Evolutionary conservation across 192 early-diverging fungal genomes (phyloP), one percentile per base, ranked within the genome.

Genomic region (Coemansia sp.): DNA sequence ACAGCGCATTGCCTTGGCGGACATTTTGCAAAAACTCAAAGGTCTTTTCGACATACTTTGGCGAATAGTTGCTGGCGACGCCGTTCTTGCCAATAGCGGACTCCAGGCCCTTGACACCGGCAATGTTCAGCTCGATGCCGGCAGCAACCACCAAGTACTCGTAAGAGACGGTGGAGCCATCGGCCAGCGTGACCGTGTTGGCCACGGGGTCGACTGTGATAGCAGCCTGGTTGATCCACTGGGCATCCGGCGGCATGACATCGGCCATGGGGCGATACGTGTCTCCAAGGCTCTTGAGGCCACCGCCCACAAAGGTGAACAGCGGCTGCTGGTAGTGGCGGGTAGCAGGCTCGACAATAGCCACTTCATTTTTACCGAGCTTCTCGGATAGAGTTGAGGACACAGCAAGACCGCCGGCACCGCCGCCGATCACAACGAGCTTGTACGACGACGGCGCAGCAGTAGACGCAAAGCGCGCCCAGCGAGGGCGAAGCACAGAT

Each of bases 251-350:
- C n/a, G 90, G 84, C 51, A 93, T 82, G 10, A 93, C 77, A 6
- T 83, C 81, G 37, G 63, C 72, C 62, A 83, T 89, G 11, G 90
- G 83, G 58, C 81, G 80, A 50, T 69, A 62, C 14, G 88, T 85
- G 41, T 90, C 87, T 3, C 52, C 62, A 46, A 93, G 83, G 30
- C 84, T 50, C 81, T 93, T 93, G 51, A 93, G 66, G 15, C 92
- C 92, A 47, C 76, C 87, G 36, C 92, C 92, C 38, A 93, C 92
- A 85, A 90, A 90, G 11, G 92, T 93, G 81, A 90, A 93, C 46
- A 93, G 62, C 31, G 92, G 92, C 82, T 93, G 92, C 69, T 92
- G 90, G 67, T 88, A 87, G 76, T 90, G 88, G 3, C 70, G 73
- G 39, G 57, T 59, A 0, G 89, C 82, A 20, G 89, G 88, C 45